Evolutionary conservation across 495 filamentous ascomycete species (phyloP), one percentile per base, ranked within the genome.

Genomic region (Penicillium mononematosum): DNA sequence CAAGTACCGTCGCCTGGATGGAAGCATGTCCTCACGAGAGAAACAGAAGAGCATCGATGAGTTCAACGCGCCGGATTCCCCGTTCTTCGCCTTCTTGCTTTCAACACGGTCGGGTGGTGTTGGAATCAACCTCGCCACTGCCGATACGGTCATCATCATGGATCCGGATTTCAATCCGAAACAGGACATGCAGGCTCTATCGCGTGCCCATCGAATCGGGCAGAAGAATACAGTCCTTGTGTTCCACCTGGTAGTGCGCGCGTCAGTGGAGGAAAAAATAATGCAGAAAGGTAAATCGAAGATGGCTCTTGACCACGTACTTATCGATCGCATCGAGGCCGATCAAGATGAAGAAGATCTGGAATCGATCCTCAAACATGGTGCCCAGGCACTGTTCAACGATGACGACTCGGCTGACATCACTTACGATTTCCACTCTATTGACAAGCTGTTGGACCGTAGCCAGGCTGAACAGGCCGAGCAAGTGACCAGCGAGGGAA

Each of bases 161-260:
- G 94, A 99, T 65, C 95, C 94, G 0, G 94, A 99, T 64, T 98
- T 96, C 76, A 99, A 99, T 61, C 94, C 94, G 0, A 94, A 98
- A 63, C 94, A 98, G 69, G 94, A 99, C 65, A 90, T 98, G 59
- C 94, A 99, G 71, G 94, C 94, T 0, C 74, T 98, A 5, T 96
- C 91, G 8, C 86, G 94, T 58, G 95, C 93, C 22, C 94, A 99
- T 70, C 85, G 94, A 31, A 97, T 99, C 53, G 94, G 94, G 0
- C 94, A 99, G 69, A 88, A 89, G 65, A 93, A 96, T 61, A 96
- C 94, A 58, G 94, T 99, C 5, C 78, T 98, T 7, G 92, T 95
- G 45, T 96, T 96, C 67, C 92, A 98, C 65, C 73, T 99, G 1
- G 90, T 95, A 74, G 97, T 93, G 3, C 86, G 92, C 12, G 83